These are phyloP conservation scores for Aquanectria penicillioides DNA, from an alignment of 2,329 filamentous ascomycete species.

Conservation along the genomic window DNA sequence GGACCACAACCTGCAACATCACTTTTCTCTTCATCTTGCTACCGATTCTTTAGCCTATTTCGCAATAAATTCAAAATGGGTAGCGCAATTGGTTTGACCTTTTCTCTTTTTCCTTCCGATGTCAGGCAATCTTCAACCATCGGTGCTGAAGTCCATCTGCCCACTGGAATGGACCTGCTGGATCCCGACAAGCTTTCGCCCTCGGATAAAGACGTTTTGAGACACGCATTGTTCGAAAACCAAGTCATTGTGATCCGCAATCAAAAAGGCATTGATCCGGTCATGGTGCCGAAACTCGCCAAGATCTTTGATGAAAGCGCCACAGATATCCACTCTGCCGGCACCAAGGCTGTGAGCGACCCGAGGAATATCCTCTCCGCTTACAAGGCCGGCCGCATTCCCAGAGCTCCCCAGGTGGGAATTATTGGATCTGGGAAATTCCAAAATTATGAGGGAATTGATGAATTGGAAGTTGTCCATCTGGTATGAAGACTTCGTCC, in stretches of 20 bases:
- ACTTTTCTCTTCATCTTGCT: background rate
- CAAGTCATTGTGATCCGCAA: slow-evolving; percentile 16
- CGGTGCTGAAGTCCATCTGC: slow-evolving; percentile 2
- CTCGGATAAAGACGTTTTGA: background rate
- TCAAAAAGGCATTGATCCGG: slow-evolving; percentile 11
- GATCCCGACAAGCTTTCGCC: background rate
- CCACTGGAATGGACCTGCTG: background rate
- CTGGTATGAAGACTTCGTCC: no score
- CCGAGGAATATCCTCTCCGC: slow-evolving; percentile 8
- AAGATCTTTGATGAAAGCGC: slow-evolving; percentile 9
- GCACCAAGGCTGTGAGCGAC: slow-evolving; percentile 8
- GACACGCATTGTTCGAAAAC: slow-evolving; percentile 12
- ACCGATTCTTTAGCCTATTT: background rate
- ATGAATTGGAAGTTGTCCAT: slow-evolving; percentile 7
- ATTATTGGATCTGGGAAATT: slow-evolving; percentile 8
- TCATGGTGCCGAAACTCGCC: background rate
- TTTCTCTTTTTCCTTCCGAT: background rate
- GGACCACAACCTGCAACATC: no score
- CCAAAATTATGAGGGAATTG: slow-evolving; percentile 4
- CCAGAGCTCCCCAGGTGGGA: slow-evolving; percentile 4
- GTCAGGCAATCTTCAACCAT: slow-evolving; percentile 10
- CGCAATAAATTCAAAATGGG: background rate
- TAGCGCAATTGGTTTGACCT: background rate
- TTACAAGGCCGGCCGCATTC: slow-evolving; percentile 7
- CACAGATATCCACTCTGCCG: slow-evolving; percentile 14